phyloP scores from a whole-genome alignment of 108 stramenopile species.

The Skeletonema potamos region DNA sequence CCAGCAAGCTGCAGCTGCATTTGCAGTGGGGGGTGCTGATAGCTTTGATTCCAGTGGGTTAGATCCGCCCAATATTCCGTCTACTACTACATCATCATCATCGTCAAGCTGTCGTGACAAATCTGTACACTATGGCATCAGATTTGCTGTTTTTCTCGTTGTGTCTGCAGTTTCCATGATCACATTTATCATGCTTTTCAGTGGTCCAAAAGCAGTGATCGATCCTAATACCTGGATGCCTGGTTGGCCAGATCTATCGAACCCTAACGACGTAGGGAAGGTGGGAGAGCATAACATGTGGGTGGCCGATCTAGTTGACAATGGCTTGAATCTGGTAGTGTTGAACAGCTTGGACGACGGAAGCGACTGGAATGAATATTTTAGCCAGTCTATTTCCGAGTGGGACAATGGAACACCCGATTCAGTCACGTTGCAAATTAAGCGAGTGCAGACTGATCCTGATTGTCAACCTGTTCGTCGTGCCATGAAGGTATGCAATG shows the following conservation, averaged over 20 bases:
- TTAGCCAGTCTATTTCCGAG: conserved; percentile 52
- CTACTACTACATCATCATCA: background rate
- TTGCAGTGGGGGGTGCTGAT: background rate
- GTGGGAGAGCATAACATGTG: conserved; percentile 34
- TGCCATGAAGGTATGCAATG: conserved; percentile 79
- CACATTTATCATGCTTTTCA: conserved; percentile 15
- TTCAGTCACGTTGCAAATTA: conserved; percentile 57
- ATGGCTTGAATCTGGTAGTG: conserved; percentile 64
- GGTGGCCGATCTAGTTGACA: conserved; percentile 23
- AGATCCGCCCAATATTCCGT: background rate
- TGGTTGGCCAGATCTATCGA: conserved; percentile 34
- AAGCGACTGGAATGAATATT: conserved; percentile 53
- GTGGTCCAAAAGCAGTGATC: conserved; percentile 11
- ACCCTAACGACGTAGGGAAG: conserved; percentile 50
- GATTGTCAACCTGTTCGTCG: conserved; percentile 54
- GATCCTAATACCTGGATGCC: conserved; percentile 48
- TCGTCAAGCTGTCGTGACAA: conserved; percentile 11
- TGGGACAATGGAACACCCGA: conserved; percentile 82
- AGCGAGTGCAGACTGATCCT: conserved; percentile 20
- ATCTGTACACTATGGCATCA: conserved; percentile 6
- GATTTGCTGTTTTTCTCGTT: background rate
- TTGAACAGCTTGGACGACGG: conserved; percentile 58
- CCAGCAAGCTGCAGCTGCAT: background rate
- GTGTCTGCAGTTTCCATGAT: conserved; percentile 5
- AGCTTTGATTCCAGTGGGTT: background rate